Evolutionary conservation across 345 rosid species (phyloP), one percentile per base, ranked within the genome.

Genomic region (Excoecaria cochinchinensis): DNA sequence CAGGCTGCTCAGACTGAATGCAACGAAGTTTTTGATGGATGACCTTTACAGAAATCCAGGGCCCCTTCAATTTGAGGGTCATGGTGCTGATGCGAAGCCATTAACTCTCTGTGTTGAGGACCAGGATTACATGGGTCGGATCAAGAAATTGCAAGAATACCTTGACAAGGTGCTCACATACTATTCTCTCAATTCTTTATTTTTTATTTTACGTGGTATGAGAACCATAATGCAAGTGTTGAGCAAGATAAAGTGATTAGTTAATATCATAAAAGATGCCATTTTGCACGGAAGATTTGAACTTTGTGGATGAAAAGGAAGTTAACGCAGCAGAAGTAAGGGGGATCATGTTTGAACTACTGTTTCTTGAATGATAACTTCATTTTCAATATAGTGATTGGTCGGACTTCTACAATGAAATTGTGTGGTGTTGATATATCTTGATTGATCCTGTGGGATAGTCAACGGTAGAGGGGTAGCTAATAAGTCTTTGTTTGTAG

Each of bases 51-150:
- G 99, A 87, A 95, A 95, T 84, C 98, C 99, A 25, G 98, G 97
- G 73, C 98, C 98, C 4, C 90, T 95, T 76, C 99, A 95, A 75
- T 95, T 84, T 71, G 97, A 93, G 70, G 99, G 98, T 76, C 98
- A 97, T 14, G 99, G 99, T 77, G 90, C 94, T 50, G 99, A 95
- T 82, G 87, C 97, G 53, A 93, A 88, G 88, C 88, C 97, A 57
- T 79, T 95, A 50, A 86, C 87, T 59, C 87, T 93, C 11, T 91
- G 93, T 59, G 97, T 95, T 78, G 99, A 95, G 86, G 99, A 95
- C 76, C 95, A 90, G 86, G 99, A 95, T 86, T 95, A 95, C 90
- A 93, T 95, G 98, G 99, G 99, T n/a, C 89, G 98, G 71, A 93
- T 93, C 74, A 93, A 93, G 90, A 80, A 88, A 82, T 87, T 95